These are phyloP conservation scores for Tetrahymena malaccensis DNA, from an alignment of 73 alveolate genomes.

Conservation along the genomic window DNA sequence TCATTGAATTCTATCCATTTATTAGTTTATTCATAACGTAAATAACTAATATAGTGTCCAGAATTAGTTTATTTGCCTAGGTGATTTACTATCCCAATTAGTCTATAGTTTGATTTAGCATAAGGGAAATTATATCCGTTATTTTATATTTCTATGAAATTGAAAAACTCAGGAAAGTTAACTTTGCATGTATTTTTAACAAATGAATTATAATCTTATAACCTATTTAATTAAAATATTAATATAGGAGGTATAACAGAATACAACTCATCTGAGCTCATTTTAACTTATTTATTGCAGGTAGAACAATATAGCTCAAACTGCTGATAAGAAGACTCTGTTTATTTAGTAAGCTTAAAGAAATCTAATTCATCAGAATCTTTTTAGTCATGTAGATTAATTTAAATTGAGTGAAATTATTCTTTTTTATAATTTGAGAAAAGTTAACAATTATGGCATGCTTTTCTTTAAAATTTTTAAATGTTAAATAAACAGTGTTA, in stretches of 20 bases:
- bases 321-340: background rate
- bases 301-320: background rate
- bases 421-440: background rate
- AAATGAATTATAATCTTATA: background rate
- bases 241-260: background rate
- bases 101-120: background rate
- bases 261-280: background rate
- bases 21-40: background rate
- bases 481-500: background rate
- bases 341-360: background rate
- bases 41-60: background rate
- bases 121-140: background rate
- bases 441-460: background rate
- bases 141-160: background rate
- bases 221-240: background rate
- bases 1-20: background rate
- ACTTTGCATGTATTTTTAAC: background rate
- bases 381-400: background rate
- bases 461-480: background rate
- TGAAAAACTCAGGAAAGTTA: background rate
- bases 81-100: background rate
- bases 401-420: background rate
- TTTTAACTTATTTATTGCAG: background rate
- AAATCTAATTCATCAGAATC: background rate
- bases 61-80: background rate